Conservation (phyloP, 2,329 filamentous ascomycete species). For the Xylaria sp. region DNA sequence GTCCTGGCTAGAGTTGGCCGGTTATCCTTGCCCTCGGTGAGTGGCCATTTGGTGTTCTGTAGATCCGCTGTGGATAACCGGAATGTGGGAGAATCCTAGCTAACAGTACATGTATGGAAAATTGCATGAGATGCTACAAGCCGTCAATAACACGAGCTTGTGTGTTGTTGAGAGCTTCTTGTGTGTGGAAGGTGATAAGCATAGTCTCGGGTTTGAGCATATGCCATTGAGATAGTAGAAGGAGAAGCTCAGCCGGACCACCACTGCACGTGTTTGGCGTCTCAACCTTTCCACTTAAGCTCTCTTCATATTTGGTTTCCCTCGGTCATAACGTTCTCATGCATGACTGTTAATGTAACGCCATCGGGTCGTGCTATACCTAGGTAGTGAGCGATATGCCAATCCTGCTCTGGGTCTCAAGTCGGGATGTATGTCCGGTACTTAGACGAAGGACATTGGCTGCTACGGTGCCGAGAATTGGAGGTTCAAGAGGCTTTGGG, state of each 20-base stretch:
- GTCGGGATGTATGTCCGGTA: conserved; percentile 4
- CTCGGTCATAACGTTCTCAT: background rate
- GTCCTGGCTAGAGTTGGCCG: conserved; percentile 10
- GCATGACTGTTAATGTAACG: background rate
- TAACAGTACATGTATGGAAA: conserved; percentile 40
- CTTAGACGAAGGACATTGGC: conserved; percentile 1
- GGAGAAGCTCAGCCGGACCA: background rate
- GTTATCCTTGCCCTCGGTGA: conserved; percentile 32
- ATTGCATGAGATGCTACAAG: conserved; percentile 46
- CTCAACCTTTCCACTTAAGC: background rate
- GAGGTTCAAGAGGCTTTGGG: conserved; percentile 29
- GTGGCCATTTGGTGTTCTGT: conserved; percentile 37
- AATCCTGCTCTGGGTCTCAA: conserved; percentile 15
- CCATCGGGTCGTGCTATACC: background rate
- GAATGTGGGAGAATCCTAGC: conserved; percentile 45
- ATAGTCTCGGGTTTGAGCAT: conserved; percentile 17
- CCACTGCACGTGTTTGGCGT: background rate
- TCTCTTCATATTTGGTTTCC: background rate
- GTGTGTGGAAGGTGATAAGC: background rate
- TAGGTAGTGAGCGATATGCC: background rate
- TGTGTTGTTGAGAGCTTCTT: conserved; percentile 9
- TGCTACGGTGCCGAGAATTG: conserved; percentile 14
- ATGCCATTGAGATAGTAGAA: conserved; percentile 13
- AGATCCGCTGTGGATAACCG: conserved; percentile 42
- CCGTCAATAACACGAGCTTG: conserved; percentile 40